Percentiles rank a stretch among this genome's conserved stretches.
Evolutionary conservation across 306 rosid species (phyloP).

Genomic region (Notholithocarpus densiflorus): DNA sequence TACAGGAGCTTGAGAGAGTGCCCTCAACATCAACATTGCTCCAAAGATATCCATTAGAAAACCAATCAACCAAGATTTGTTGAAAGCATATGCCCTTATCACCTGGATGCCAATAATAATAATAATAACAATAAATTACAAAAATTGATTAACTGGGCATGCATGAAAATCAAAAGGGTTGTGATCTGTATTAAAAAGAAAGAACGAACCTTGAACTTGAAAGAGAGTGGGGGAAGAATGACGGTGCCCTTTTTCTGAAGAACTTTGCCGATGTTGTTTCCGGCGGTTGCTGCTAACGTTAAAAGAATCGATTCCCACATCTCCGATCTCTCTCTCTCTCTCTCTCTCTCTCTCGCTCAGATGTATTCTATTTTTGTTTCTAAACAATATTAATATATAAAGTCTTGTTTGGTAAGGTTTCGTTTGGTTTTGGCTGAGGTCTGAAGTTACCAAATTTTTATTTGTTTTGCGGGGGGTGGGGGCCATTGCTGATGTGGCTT

Average conservation of each 20-base stretch:
- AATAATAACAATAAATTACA: neutral
- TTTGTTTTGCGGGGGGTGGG: too few relatives aligned
- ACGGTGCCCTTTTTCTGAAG: constrained; percentile 96
- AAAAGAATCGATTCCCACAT: constrained; percentile 91
- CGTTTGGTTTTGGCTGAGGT: too few relatives aligned
- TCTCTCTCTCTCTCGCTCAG: neutral
- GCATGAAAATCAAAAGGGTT: too few relatives aligned
- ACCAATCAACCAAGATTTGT: constrained; percentile 77
- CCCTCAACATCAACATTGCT: constrained; percentile 88
- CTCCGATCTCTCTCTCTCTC: neutral
- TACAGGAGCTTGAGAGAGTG: constrained; percentile 93
- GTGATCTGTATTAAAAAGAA: neutral
- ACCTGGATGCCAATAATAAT: constrained; percentile 47
- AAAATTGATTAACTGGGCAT: too few relatives aligned
- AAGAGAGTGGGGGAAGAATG: constrained; percentile 92
- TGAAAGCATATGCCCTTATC: constrained; percentile 80
- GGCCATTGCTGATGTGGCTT: too few relatives aligned
- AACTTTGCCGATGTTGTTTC: constrained; percentile 93
- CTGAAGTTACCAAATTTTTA: too few relatives aligned
- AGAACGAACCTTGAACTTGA: constrained; percentile 76
- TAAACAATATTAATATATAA: too few relatives aligned
- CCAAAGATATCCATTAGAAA: constrained; percentile 95
- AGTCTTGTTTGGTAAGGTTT: too few relatives aligned
- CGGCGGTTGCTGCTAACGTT: constrained; percentile 94
- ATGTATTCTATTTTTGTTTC: too few relatives aligned